Percentiles rank a stretch among this genome's conserved stretches.
Evolutionary conservation across 805 yeast species (phyloP).

Genomic region (Maudiozyma saulgeensis): DNA sequence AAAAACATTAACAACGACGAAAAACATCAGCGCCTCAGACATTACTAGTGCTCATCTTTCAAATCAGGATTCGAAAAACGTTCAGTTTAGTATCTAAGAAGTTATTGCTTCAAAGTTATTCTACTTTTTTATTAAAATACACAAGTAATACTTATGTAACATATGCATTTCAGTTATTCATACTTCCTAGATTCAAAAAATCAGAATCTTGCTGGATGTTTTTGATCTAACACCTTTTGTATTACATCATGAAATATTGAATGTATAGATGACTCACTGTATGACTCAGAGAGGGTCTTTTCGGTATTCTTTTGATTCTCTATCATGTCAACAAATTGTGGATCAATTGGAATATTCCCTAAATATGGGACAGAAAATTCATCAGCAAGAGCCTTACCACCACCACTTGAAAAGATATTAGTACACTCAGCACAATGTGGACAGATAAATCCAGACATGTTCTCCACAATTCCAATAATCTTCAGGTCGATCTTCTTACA

Average conservation of each 20-base stretch:
- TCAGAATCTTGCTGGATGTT: constrained; percentile 10
- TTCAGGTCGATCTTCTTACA: constrained; percentile 76
- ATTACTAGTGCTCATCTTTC: background rate
- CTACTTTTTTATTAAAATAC: too few relatives aligned
- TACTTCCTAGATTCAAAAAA: background rate
- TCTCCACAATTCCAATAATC: constrained; percentile 82
- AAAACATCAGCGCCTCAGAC: constrained; percentile 10
- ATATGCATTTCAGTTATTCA: too few relatives aligned
- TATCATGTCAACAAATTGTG: constrained; percentile 78
- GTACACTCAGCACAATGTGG: constrained; percentile 91
- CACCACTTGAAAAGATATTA: constrained; percentile 86
- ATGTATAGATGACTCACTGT: constrained; percentile 25
- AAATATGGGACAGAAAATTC: constrained; percentile 55
- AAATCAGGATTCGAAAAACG: background rate
- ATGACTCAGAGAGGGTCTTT: constrained; percentile 29
- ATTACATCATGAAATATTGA: constrained; percentile 41
- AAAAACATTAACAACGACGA: constrained; percentile 10
- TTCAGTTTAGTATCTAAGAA: too few relatives aligned
- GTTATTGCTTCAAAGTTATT: too few relatives aligned
- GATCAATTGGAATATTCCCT: constrained; percentile 91
- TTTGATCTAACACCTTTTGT: constrained; percentile 26
- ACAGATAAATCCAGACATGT: constrained; percentile 94
- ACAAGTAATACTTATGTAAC: too few relatives aligned
- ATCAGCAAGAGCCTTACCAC: constrained; percentile 68
- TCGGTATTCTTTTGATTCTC: constrained; percentile 41